A percentile compares a stretch with the other conserved stretches of the same genome.
These are phyloP conservation scores for Fusarium irregulare DNA, from an alignment of 2,329 filamentous ascomycete species.

Conservation along the genomic window DNA sequence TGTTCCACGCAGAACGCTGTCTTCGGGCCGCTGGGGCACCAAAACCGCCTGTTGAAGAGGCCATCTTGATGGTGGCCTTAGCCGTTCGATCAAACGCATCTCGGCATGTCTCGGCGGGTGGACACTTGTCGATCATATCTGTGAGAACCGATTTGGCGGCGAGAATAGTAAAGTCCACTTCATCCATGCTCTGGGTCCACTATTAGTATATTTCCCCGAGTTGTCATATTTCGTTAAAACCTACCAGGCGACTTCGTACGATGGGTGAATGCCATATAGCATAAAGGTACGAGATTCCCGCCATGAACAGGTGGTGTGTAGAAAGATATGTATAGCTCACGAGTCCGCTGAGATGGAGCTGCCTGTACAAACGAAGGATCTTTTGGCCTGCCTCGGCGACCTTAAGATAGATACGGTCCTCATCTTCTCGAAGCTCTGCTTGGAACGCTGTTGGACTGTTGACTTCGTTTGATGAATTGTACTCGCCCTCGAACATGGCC, in stretches of 20 bases:
- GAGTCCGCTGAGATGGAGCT: conserved; percentile 85
- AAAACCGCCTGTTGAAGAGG: conserved; percentile 86
- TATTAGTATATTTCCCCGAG: conserved; percentile 16
- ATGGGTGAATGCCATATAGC: conserved; percentile 96
- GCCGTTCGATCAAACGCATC: conserved; percentile 96
- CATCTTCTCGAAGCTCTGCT: conserved; percentile 78
- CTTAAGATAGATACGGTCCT: conserved; percentile 92
- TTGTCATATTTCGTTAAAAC: conserved; percentile 48
- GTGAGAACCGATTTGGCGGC: conserved; percentile 92
- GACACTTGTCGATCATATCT: conserved; percentile 93
- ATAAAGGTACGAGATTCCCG: conserved; percentile 94
- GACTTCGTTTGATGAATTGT: conserved; percentile 72
- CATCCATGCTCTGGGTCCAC: conserved; percentile 77
- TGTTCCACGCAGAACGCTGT: conserved; percentile 48
- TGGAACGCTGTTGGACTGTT: conserved; percentile 71
- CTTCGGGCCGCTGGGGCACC: conserved; percentile 56
- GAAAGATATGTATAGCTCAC: conserved; percentile 97
- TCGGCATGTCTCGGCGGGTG: conserved; percentile 91
- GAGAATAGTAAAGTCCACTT: conserved; percentile 96
- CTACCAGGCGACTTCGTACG: conserved; percentile 85
- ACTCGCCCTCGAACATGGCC: conserved; percentile 83
- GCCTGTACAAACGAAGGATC: conserved; percentile 89
- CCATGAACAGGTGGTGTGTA: conserved; percentile 97
- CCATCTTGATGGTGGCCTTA: conserved; percentile 96
- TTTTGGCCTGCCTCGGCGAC: conserved; percentile 95